Conservation (phyloP, 2,329 filamentous ascomycete species). For the Colletotrichum viniferum region DNA sequence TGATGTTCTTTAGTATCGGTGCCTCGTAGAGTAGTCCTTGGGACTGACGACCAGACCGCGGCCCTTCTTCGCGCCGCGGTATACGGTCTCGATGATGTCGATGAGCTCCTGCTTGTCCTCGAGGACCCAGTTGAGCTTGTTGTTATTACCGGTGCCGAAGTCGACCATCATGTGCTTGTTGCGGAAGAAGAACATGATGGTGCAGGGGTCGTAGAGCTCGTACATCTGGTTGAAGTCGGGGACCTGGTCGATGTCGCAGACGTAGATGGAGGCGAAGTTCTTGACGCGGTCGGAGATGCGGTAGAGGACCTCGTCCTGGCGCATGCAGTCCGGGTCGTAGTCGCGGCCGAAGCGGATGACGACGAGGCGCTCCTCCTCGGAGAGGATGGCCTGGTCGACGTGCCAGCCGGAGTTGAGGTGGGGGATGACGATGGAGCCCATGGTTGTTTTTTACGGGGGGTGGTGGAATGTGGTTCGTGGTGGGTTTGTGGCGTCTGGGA, state of each 20-base stretch:
- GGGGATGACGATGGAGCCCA: conserved; percentile 89
- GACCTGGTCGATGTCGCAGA: conserved; percentile 90
- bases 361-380: conserved; percentile 89
- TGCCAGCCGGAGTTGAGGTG: conserved; percentile 95
- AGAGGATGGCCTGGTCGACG: conserved; percentile 54
- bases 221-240: conserved; percentile 85
- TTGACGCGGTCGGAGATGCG: conserved; percentile 92
- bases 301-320: conserved; percentile 91
- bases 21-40: conserved; percentile 63
- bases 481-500: too few species aligned
- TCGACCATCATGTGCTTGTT: conserved; percentile 99
- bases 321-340: conserved; percentile 76
- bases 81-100: conserved; percentile 98
- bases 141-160: conserved; percentile 98
- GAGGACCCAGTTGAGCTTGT: conserved; percentile 82
- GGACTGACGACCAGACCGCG: conserved; percentile 95
- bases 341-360: conserved; percentile 84
- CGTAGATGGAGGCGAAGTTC: conserved; percentile 91
- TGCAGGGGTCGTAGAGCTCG: conserved; percentile 86
- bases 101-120: conserved; percentile 99
- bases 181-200: conserved; percentile 95
- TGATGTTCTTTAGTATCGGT: conserved; percentile 34
- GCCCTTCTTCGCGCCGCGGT: conserved; percentile 97
- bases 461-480: not conserved
- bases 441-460: conserved; percentile 25